Percentiles rank a stretch among this genome's conserved stretches.
Evolutionary conservation across 768 basidiomycete species (phyloP).

Genomic region (Phylloporus sp.): DNA sequence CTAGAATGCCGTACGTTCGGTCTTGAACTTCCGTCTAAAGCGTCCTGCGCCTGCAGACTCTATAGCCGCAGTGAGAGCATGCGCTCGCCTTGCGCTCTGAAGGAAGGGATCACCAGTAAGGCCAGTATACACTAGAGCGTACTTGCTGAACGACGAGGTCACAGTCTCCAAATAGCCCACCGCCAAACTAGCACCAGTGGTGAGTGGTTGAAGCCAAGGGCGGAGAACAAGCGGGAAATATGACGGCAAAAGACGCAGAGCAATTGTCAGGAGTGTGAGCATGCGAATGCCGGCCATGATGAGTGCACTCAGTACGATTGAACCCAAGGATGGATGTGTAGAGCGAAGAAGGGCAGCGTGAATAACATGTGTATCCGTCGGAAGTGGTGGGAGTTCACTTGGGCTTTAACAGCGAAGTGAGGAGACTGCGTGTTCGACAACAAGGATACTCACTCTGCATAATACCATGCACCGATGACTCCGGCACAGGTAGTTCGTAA

Average conservation of each 20-base stretch:
- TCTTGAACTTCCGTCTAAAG: slow-evolving; percentile 46
- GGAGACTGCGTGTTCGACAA: neutral
- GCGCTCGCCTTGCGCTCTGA: slow-evolving; percentile 51
- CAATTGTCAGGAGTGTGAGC: slow-evolving; percentile 45
- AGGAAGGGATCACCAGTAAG: slow-evolving; percentile 72
- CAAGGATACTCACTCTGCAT: slow-evolving; percentile 47
- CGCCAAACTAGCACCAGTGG: slow-evolving; percentile 34
- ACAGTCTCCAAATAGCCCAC: slow-evolving; percentile 42
- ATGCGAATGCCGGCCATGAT: slow-evolving; percentile 69
- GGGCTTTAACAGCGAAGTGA: slow-evolving; percentile 17
- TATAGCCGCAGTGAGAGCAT: slow-evolving; percentile 52
- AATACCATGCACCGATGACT: slow-evolving; percentile 93
- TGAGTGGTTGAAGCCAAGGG: slow-evolving; percentile 40
- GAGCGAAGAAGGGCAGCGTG: slow-evolving; percentile 77
- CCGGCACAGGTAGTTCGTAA: slow-evolving; percentile 73
- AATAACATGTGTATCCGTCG: slow-evolving; percentile 65
- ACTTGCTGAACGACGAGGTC: slow-evolving; percentile 56
- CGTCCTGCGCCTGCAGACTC: slow-evolving; percentile 42
- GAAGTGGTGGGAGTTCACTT: slow-evolving; percentile 34
- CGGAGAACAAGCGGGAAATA: slow-evolving; percentile 45
- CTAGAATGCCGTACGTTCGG: slow-evolving; percentile 49
- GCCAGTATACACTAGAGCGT: slow-evolving; percentile 69
- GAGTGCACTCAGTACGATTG: slow-evolving; percentile 71
- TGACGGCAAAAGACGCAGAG: slow-evolving; percentile 52
- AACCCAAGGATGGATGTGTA: slow-evolving; percentile 77